Conservation (phyloP, 164 flowering plant genomes). For the Dillenia turbinata region DNA sequence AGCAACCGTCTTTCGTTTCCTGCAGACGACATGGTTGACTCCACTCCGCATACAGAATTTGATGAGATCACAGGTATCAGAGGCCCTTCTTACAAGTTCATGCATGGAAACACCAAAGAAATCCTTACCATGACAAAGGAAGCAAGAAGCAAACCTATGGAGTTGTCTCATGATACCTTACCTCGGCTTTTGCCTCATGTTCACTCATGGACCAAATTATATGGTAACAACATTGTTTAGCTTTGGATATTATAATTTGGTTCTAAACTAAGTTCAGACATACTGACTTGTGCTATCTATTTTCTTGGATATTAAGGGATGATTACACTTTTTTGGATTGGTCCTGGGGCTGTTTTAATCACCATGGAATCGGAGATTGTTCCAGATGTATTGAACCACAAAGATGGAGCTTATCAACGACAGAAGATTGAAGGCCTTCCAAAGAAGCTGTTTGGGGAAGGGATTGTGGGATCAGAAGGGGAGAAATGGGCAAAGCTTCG, state of each 20-base stretch:
- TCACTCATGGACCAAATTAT: slow-evolving; percentile 13
- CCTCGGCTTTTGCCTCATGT: slow-evolving; percentile 17
- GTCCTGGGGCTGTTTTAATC: slow-evolving; percentile 7
- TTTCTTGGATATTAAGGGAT: slow-evolving; percentile 14
- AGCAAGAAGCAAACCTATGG: slow-evolving; percentile 2
- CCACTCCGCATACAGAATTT: slow-evolving; percentile 11
- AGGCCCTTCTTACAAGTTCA: slow-evolving; percentile 22
- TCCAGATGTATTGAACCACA: slow-evolving; percentile 11
- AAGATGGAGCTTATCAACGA: slow-evolving; percentile 10
- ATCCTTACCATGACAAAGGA: slow-evolving; percentile 12
- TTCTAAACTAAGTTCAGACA: too few relatives aligned
- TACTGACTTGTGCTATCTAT: too few relatives aligned
- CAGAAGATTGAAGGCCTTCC: slow-evolving; percentile 10
- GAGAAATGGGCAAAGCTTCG: slow-evolving; percentile 18
- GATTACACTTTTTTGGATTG: slow-evolving; percentile 16
- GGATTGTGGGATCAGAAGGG: slow-evolving; percentile 13
- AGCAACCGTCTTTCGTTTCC: not conserved
- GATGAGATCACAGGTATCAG: slow-evolving; percentile 17
- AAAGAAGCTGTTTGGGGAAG: slow-evolving; percentile 17
- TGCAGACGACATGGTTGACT: slow-evolving; percentile 19
- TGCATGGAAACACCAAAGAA: slow-evolving; percentile 23
- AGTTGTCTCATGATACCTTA: not conserved
- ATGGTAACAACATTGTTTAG: slow-evolving; percentile 7
- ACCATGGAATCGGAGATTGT: slow-evolving; percentile 8
- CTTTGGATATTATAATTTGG: not conserved